phyloP scores from a whole-genome alignment of 192 early-diverging fungal genomes.

The Gryganskiella cystojenkinii region DNA sequence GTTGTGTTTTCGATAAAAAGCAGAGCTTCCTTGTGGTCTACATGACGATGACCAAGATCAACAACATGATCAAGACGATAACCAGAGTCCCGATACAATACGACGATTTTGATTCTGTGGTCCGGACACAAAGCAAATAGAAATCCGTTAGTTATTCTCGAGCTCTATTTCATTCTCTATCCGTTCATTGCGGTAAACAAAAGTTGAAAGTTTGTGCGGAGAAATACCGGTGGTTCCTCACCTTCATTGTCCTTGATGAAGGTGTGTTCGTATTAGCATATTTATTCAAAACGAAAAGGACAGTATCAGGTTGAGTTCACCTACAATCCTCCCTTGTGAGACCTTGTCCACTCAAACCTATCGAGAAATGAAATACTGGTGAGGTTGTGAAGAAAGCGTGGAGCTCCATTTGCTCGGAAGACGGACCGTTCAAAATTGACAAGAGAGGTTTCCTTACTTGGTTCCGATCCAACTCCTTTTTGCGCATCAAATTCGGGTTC shows the following conservation, averaged over 20 bases:
- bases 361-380: neutral
- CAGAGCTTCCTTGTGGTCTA: conserved; percentile 23
- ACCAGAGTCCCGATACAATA: conserved; percentile 66
- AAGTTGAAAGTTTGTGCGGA: too few relatives aligned
- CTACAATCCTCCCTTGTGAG: conserved; percentile 1
- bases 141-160: neutral
- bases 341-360: neutral
- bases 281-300: too few relatives aligned
- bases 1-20: too few relatives aligned
- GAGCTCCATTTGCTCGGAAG: too few relatives aligned
- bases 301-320: neutral
- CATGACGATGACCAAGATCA: conserved; percentile 62
- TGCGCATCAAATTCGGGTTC: too few relatives aligned
- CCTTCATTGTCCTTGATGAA: conserved; percentile 70
- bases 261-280: too few relatives aligned
- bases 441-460: too few relatives aligned
- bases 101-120: conserved; percentile 60
- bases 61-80: conserved; percentile 62
- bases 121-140: neutral
- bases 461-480: too few relatives aligned
- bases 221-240: neutral
- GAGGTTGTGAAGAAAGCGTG: too few relatives aligned
- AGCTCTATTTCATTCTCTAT: neutral
- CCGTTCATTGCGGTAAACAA: neutral
- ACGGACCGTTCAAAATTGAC: too few relatives aligned